Evolutionary conservation across 257 asterid species (phyloP), one percentile per base, ranked within the genome.

Genomic region (Solanum okadae): DNA sequence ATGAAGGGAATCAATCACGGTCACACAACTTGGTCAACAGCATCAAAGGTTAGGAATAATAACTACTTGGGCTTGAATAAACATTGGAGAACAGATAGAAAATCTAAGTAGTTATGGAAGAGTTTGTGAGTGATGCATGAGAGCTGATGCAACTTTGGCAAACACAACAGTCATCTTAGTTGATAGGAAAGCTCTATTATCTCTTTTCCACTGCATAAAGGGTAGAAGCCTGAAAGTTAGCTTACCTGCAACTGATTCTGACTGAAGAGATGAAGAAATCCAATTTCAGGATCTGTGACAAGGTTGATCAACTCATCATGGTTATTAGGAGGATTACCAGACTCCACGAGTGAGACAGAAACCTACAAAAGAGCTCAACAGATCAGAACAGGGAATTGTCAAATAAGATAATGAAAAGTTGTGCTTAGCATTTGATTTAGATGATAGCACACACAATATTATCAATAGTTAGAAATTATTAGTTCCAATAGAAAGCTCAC

Each of bases 171-270:
- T 44, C 85, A 25, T 79, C 52, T 46, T 25, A 79, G 38, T 4
- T 44, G 1, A 25, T 16, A 15, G 85, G 40, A 44, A 13, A 79
- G n/a, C 67, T 79, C 67, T 44, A 8, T 46, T 78, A 38, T 40
- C 84, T 40, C 23, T 25, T 42, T 20, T 29, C 86, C 68, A 5
- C 44, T 82, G 29, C 29, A 82, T 82, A 18, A 81, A 82, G 44
- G 44, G 31, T 29, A 87, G 38, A 86, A 34, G 9, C 23, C 75
- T 5, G 42, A 10, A 9, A 77, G 77, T 31, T 12, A 20, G 25
- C 90, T 88, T 89, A 97, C 99, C 99, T 96, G 98, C 92, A 97
- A 89, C 89, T 97, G 99, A 34, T 91, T 94, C 94, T 93, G 98
- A 93, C 99, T 97, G 92, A 96, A 97, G 90, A 97, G 92, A 92